phyloP scores from a whole-genome alignment of 1,139 yeast genomes.

The Pichia sp. region DNA sequence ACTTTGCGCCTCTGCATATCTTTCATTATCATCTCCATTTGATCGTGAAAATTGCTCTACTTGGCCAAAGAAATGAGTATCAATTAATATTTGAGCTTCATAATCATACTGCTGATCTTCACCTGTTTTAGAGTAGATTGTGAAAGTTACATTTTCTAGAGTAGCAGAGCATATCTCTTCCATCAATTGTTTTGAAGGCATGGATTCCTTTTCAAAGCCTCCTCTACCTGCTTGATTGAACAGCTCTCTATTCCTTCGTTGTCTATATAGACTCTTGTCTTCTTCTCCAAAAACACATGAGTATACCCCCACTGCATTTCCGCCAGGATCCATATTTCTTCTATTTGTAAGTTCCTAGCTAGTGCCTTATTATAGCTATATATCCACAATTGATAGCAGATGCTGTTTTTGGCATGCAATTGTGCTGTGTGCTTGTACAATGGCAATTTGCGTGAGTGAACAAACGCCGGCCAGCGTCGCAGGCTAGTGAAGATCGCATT shows the following conservation, averaged over 20 bases:
- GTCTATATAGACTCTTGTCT: slow-evolving; percentile 1
- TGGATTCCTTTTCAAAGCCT: slow-evolving; percentile 1
- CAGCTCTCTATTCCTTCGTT: slow-evolving; percentile 1
- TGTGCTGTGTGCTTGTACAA: too few relatives aligned
- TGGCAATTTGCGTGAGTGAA: too few relatives aligned
- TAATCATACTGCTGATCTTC: slow-evolving; percentile 3
- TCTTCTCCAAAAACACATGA: slow-evolving; percentile 6
- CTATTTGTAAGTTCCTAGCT: too few relatives aligned
- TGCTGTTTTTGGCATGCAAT: too few relatives aligned
- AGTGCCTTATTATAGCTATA: too few relatives aligned
- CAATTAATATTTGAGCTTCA: slow-evolving; percentile 6
- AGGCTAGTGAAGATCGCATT: too few relatives aligned
- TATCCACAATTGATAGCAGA: too few relatives aligned
- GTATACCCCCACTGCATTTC: slow-evolving; percentile 6
- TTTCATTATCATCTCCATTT: not conserved
- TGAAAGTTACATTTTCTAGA: slow-evolving; percentile 3
- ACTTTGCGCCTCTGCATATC: too few relatives aligned
- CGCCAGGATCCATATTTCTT: too few relatives aligned
- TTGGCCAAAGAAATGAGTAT: slow-evolving; percentile 4
- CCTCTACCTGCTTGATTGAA: slow-evolving; percentile 2
- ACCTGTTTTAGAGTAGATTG: slow-evolving; percentile 3
- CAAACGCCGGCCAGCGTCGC: too few relatives aligned
- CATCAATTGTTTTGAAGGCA: slow-evolving; percentile 6
- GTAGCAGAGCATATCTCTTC: slow-evolving; percentile 3
- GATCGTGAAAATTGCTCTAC: slow-evolving; percentile 1